These are phyloP conservation scores for Coemansia aciculifera DNA, from an alignment of 192 early-diverging fungal species.

Conservation along the genomic window DNA sequence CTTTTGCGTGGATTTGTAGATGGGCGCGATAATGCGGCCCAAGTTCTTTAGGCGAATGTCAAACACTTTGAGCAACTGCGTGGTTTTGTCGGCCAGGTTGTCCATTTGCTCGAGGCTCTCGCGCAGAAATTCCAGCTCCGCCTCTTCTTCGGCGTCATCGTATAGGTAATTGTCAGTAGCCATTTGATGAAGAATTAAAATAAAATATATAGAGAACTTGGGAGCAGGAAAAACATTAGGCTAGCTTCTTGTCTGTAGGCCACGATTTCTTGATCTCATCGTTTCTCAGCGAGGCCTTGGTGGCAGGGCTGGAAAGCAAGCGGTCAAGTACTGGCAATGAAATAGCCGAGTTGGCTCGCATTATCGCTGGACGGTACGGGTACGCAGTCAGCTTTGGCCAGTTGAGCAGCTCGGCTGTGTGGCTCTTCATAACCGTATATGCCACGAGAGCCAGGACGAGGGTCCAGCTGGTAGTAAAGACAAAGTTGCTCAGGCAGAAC, in stretches of 20 bases:
- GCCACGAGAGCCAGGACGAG: conserved; percentile 41
- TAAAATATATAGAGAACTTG: not conserved
- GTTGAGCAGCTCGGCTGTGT: conserved; percentile 55
- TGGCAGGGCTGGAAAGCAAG: conserved; percentile 27
- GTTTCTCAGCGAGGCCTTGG: conserved; percentile 29
- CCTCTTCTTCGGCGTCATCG: conserved; percentile 54
- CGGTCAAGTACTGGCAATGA: conserved; percentile 40
- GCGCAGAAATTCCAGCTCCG: conserved; percentile 53
- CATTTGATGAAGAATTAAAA: conserved; percentile 18
- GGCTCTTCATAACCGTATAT: conserved; percentile 28
- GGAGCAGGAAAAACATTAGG: not conserved
- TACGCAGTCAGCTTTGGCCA: conserved; percentile 52
- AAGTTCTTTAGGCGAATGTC: conserved; percentile 55
- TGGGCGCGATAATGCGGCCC: conserved; percentile 51
- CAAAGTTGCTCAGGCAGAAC: conserved; percentile 38
- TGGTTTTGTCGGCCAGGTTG: conserved; percentile 53
- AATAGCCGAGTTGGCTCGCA: conserved; percentile 37
- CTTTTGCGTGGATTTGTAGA: conserved; percentile 57
- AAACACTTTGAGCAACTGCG: conserved; percentile 53
- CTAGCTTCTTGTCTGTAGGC: conserved; percentile 40
- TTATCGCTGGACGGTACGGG: conserved; percentile 42
- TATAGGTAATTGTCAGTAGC: conserved; percentile 38
- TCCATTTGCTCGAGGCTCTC: conserved; percentile 59
- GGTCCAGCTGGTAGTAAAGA: conserved; percentile 43
- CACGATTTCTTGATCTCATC: conserved; percentile 32